Base-by-base conservation (phyloP, 768 basidiomycete species). In the Crepidotus variabilis region DNA sequence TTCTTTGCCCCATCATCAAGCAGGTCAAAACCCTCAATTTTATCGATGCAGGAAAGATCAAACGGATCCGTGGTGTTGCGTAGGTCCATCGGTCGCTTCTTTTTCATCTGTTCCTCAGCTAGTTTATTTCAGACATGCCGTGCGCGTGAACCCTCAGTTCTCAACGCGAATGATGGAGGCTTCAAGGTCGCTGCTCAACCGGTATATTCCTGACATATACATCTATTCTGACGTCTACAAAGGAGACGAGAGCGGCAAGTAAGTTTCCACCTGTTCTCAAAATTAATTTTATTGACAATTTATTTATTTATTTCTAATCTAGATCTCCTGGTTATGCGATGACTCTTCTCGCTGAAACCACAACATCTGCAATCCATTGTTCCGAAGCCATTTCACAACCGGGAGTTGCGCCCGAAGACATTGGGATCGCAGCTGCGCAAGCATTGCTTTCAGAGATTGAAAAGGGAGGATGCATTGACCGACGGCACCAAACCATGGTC, bases 221-320 rank as follows among this genome's bases (percentile, higher is more conserved):
- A 84, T 99, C 36, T 96, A 98, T 69, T 96, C 97, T 2, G 97
- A 99, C 61, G 94, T 98, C 21, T 98, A 97, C 74, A 96, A 97
- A 69, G 95, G 95, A 6, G 91, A 92, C 16, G 97, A 98, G 59
- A 94, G 93, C 61, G 96, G 96, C 71, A 98, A 94, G 95, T 95
- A 62, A 59, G 94, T 28, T 8, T 28, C 28, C 28, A 4, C 28
- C 28, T 28, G 28, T 28, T 28, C 28, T 74, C 8, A n/a, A 9
- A n/a, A 20, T 6, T 50, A 13, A 10, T 21, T 34, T 23, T 9
- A 39, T 11, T n/a, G 18, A 35, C 14, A 9, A 8, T 34, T 16
- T 43, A 24, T 13, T 36, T 24, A 13, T 21, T 10, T 22, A 34
- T 51, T 20, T 22, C 22, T 11, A 36, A 39, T 34, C 16, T 61